Base-by-base conservation (phyloP, 2,329 filamentous ascomycete genomes). In the Xylariales sp. region DNA sequence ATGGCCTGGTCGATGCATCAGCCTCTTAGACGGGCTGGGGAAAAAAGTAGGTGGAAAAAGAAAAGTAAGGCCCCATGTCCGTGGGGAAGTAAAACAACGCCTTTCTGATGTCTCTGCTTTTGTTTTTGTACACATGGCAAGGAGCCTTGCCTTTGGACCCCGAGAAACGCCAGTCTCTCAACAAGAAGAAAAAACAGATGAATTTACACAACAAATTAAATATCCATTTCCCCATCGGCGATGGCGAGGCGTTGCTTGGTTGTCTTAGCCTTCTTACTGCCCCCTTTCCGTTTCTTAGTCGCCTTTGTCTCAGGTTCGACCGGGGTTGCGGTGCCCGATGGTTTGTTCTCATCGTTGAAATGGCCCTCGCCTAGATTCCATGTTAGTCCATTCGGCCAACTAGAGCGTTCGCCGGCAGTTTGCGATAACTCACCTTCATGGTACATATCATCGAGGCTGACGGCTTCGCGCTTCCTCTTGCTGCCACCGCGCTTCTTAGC, bases 361-460 rank as follows among this genome's bases (percentile, higher is more conserved):
- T 97, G 90, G 68, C 96, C 96, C 85, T 99, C 96, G 75, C 95
- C 95, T 98, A 76, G 61, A 54, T 62, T 69, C 50, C 56, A 48
- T 1, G 75, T 86, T 78, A 82, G 78, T 69, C 71, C 32, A 58
- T 60, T 59, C 41, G 59, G 36, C 43, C n/a, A 43, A 39, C 16
- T 28, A 41, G 62, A 64, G 50, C 36, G 5, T n/a, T 39, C 5
- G 12, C 46, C 28, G 10, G 12, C 1, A 18, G 5, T 68, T n/a
- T 32, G 46, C 8, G 16, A 12, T 4, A 62, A 83, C 93, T 90
- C 80, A 97, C 96, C 96, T 86, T 99, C 96, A 79, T 99, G 96
- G 82, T 99, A 99, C 93, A 99, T 94, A 78, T 97, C 95, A 79
- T 98, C 96, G 80, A 98, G 83, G 76, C 91, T 95, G 75, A 88